Evolutionary conservation across 1,139 yeast species (phyloP).

Genomic region (Debaryomyces coudertii): DNA sequence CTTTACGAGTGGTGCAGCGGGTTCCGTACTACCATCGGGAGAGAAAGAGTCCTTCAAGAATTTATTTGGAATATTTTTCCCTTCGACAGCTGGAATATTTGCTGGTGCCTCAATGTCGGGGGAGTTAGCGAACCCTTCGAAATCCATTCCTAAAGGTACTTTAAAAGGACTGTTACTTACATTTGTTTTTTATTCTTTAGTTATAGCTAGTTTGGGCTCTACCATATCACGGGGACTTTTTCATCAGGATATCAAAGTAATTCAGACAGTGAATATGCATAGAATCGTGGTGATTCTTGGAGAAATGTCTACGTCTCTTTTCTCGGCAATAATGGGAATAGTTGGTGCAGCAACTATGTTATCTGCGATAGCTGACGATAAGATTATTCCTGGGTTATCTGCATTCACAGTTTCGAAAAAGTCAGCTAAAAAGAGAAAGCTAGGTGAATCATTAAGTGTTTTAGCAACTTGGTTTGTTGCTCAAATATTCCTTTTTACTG

Average conservation of each 20-base stretch:
- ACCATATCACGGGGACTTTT: conserved; percentile 79
- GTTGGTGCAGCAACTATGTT: conserved; percentile 92
- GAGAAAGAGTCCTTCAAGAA: conserved; percentile 73
- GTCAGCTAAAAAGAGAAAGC: conserved; percentile 51
- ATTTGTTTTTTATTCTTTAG: conserved; percentile 70
- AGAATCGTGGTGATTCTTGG: conserved; percentile 80
- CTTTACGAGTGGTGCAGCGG: conserved; percentile 91
- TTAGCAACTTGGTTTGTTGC: conserved; percentile 78
- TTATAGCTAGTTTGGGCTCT: conserved; percentile 76
- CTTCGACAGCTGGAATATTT: conserved; percentile 96
- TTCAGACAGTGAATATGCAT: conserved; percentile 76
- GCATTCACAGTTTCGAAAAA: conserved; percentile 56
- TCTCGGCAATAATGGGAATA: conserved; percentile 91
- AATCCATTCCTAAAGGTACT: conserved; percentile 89
- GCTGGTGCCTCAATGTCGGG: conserved; percentile 99
- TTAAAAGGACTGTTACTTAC: conserved; percentile 78
- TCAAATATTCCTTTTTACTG: conserved; percentile 82
- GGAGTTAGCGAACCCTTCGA: conserved; percentile 82
- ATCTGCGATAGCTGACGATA: conserved; percentile 89
- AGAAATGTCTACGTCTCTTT: conserved; percentile 84
- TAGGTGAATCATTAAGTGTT: conserved; percentile 53
- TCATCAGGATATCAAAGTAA: conserved; percentile 75
- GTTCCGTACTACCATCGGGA: conserved; percentile 64
- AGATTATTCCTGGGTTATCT: conserved; percentile 74
- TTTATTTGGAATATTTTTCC: conserved; percentile 92